These are phyloP conservation scores for Lasiodiplodia gonubiensis DNA, from an alignment of 2,329 filamentous ascomycete genomes.

Conservation along the genomic window DNA sequence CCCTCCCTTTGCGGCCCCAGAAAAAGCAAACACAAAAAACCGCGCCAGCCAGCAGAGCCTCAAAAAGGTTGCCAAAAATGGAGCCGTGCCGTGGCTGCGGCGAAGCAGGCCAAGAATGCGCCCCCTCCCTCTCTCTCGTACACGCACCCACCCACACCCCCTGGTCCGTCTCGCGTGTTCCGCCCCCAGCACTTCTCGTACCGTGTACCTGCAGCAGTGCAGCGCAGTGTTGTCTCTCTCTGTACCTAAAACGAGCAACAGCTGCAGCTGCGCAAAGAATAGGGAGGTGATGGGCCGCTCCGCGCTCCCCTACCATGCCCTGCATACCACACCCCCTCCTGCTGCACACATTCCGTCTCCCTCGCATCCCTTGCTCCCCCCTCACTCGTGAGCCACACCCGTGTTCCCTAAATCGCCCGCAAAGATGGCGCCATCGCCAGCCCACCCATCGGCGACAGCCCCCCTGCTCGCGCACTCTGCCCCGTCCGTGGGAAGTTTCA, in stretches of 20 bases:
- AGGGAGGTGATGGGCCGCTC: slow-evolving; percentile 3
- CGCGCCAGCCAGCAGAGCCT: neutral
- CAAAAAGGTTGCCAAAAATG: neutral
- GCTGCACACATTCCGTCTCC: neutral
- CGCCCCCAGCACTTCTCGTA: neutral
- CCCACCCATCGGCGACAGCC: neutral
- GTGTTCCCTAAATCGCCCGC: neutral
- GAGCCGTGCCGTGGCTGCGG: neutral
- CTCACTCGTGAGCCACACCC: neutral
- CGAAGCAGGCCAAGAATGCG: neutral
- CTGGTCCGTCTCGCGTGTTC: neutral
- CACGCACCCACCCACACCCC: neutral
- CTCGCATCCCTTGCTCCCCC: neutral
- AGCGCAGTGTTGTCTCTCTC: neutral
- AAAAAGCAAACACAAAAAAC: neutral
- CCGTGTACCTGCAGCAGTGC: neutral
- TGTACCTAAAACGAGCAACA: slow-evolving; percentile 22
- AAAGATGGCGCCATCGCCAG: slow-evolving; percentile 17
- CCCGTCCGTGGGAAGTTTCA: neutral
- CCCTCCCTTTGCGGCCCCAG: neutral
- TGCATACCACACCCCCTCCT: neutral
- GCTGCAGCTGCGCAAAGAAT: neutral
- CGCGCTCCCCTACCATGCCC: neutral
- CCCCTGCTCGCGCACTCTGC: neutral
- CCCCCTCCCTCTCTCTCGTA: neutral